phyloP scores from a whole-genome alignment of 768 basidiomycete genomes.

The Xerocomus potaroensis region DNA sequence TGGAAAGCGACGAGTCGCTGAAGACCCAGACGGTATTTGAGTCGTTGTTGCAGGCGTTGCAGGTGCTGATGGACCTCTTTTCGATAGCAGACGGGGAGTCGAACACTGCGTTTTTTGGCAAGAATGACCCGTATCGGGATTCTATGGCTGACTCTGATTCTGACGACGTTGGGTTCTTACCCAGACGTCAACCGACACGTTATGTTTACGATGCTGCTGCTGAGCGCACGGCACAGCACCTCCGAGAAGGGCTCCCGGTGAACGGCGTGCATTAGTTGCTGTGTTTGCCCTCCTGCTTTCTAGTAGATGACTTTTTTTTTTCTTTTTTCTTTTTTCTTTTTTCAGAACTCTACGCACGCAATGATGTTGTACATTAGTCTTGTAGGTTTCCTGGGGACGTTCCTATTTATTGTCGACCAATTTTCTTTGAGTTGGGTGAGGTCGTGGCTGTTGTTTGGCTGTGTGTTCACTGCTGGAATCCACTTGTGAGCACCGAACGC shows the following conservation, averaged over 20 bases:
- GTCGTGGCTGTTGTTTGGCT: slow-evolving; percentile 22
- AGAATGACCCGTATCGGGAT: slow-evolving; percentile 32
- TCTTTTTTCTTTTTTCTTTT: no score
- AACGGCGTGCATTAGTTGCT: slow-evolving; percentile 45
- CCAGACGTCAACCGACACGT: slow-evolving; percentile 46
- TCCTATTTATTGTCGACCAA: slow-evolving; percentile 21
- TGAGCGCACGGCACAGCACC: slow-evolving; percentile 64
- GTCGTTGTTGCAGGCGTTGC: not conserved
- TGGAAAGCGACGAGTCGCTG: slow-evolving; percentile 71
- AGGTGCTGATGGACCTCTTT: not conserved
- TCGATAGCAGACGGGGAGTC: slow-evolving; percentile 41
- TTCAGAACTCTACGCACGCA: slow-evolving; percentile 13
- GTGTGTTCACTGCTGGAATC: slow-evolving; percentile 10
- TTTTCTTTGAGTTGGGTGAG: no score
- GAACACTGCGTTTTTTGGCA: slow-evolving; percentile 53
- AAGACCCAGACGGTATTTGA: slow-evolving; percentile 41
- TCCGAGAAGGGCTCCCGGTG: slow-evolving; percentile 41
- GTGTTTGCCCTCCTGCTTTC: not conserved
- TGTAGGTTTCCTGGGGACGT: slow-evolving; percentile 19
- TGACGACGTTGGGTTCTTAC: slow-evolving; percentile 38
- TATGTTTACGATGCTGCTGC: slow-evolving; percentile 95
- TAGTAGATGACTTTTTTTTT: slow-evolving; percentile 13
- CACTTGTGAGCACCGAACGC: not conserved
- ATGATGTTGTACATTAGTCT: slow-evolving; percentile 23
- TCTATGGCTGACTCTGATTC: slow-evolving; percentile 44